Evolutionary conservation across 768 basidiomycete genomes (phyloP).

Genomic region (Collybia nuda): DNA sequence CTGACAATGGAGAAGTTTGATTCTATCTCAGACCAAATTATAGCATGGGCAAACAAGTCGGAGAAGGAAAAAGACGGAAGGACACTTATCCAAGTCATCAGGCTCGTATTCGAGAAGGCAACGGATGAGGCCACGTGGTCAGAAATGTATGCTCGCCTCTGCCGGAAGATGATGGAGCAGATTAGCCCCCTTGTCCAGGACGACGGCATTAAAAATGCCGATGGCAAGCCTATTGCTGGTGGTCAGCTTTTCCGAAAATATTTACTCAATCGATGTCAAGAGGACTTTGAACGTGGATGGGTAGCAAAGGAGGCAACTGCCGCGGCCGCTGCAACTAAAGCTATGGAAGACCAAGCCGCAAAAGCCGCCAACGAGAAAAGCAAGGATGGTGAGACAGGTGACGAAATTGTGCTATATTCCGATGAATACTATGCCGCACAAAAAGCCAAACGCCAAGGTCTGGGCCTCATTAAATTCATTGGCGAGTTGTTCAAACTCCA

Average conservation of each 20-base stretch:
- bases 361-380: conserved; percentile 65
- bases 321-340: conserved; percentile 83
- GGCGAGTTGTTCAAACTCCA: conserved; percentile 99
- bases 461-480: conserved; percentile 97
- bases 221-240: conserved; percentile 89
- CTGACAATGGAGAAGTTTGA: conserved; percentile 97
- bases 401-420: conserved; percentile 80
- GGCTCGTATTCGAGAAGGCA: conserved; percentile 95
- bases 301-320: conserved; percentile 84
- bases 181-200: conserved; percentile 88
- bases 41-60: conserved; percentile 92
- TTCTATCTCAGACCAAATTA: conserved; percentile 93
- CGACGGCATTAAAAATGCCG: conserved; percentile 75
- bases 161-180: conserved; percentile 93
- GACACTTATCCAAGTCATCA: conserved; percentile 94
- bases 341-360: conserved; percentile 79
- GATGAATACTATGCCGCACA: conserved; percentile 96
- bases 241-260: conserved; percentile 97
- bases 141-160: conserved; percentile 96
- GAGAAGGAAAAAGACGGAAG: conserved; percentile 91
- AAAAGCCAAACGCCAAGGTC: conserved; percentile 96
- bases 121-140: conserved; percentile 96
- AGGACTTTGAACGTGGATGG: conserved; percentile 98
- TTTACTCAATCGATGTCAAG: conserved; percentile 93
- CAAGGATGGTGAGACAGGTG: conserved; percentile 40